Base-by-base conservation (phyloP, 2,329 filamentous ascomycete species). In the Curvularia eragrostidis region DNA sequence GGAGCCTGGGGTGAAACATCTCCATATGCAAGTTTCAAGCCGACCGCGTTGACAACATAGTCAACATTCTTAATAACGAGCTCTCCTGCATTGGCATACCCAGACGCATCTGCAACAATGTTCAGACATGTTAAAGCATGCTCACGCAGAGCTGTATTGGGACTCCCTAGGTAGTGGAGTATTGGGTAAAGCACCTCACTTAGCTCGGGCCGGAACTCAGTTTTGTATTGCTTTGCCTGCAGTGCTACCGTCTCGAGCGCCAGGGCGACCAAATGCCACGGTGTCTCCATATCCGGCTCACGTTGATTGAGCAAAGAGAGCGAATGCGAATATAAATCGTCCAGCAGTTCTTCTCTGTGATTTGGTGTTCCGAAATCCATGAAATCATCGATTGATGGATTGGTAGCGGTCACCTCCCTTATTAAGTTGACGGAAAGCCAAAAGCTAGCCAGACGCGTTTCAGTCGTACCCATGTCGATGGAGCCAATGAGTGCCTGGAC, bases 21-120 rank as follows among this genome's bases (percentile, higher is more conserved):
- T 63, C 97, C 91, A 0, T 91, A 91, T 68, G 97, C 97, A 7
- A 99, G 84, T 61, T 93, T 91, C 59, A 98, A 78, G 0, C 91
- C 91, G 15, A 99, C 87, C 0, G 95, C 91, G 71, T 98, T 98
- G 59, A 98, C 89, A 78, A 99, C 90, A 74, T 99, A 99, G 76
- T 99, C 95, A 15, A 92, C 93, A 60, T 99, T 99, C 51, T 90
- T 87, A 26, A 98, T 85, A 38, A 99, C 89, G 63, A 99, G 81
- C 15, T 91, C 87, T 24, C 89, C 89, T 4, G 94, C 89, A 66
- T 84, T 88, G 0, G 72, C 61, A 69, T 98, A 99, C 1, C 85
- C 87, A 68, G 92, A 97, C 0, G 89, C 84, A 2, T 77, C 72
- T 1, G 94, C 89, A n/a, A 97, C 81, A 18, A 87, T 86, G 69